Percentiles rank a stretch among this genome's conserved stretches.
Conservation (phyloP, 2,329 filamentous ascomycete species). For the Diaporthe sp. region DNA sequence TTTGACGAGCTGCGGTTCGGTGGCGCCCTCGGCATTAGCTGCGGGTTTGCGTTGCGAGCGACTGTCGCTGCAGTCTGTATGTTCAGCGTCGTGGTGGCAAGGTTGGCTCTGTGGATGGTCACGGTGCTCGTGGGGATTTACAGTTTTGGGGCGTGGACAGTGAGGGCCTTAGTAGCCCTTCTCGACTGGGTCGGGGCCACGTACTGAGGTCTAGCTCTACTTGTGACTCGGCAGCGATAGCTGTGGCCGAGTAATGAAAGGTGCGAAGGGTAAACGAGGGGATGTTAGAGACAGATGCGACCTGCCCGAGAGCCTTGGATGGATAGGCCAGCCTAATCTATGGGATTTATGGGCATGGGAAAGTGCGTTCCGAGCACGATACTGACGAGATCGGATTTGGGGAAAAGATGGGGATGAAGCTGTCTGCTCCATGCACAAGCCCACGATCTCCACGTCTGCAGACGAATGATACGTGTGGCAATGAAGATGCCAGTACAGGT, state of each 20-base stretch:
- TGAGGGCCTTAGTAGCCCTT: conserved; percentile 33
- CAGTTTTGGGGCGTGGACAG: conserved; percentile 35
- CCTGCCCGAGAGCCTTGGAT: neutral
- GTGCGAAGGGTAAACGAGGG: too few relatives aligned
- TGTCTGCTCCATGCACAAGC: too few relatives aligned
- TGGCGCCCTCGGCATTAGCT: conserved; percentile 31
- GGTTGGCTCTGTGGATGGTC: conserved; percentile 30
- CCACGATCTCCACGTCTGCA: too few relatives aligned
- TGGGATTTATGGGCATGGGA: neutral
- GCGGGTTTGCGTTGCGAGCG: conserved; percentile 37
- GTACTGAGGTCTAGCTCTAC: conserved; percentile 30
- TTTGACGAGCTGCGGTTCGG: conserved; percentile 33
- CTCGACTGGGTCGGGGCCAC: conserved; percentile 40
- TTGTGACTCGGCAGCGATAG: too few relatives aligned
- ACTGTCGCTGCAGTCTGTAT: conserved; percentile 33
- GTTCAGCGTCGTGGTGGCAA: conserved; percentile 29
- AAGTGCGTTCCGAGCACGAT: neutral
- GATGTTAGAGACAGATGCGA: neutral
- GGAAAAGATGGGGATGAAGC: neutral
- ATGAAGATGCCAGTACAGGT: neutral
- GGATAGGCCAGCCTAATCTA: neutral
- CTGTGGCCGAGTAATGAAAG: neutral
- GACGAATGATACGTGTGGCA: neutral
- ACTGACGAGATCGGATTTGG: neutral
- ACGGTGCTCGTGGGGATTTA: conserved; percentile 32